Evolutionary conservation across 495 filamentous ascomycete species (phyloP).

Genomic region (Aspergillus conjunctus): DNA sequence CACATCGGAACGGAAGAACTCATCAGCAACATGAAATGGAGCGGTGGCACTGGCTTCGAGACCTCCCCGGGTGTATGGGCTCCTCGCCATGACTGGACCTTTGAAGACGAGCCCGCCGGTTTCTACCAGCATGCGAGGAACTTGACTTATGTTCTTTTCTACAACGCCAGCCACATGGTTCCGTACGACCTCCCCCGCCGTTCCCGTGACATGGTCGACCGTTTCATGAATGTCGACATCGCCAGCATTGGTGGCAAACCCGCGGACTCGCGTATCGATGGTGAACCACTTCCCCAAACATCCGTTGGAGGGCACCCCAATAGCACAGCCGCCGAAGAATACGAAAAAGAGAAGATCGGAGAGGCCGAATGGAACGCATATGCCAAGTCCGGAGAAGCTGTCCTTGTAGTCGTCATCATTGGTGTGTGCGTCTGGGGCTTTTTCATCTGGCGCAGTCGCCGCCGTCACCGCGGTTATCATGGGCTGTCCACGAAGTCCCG

Average conservation of each 20-base stretch:
- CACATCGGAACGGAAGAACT: conserved; percentile 91
- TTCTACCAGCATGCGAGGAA: conserved; percentile 94
- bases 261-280: conserved; percentile 83
- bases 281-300: conserved; percentile 79
- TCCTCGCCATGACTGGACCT: conserved; percentile 88
- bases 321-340: conserved; percentile 69
- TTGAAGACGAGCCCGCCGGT: conserved; percentile 87
- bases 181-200: conserved; percentile 89
- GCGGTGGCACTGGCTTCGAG: conserved; percentile 87
- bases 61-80: conserved; percentile 87
- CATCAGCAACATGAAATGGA: conserved; percentile 91
- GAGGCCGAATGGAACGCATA: conserved; percentile 92
- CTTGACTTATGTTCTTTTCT: conserved; percentile 92
- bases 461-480: conserved; percentile 51
- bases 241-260: conserved; percentile 84
- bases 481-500: conserved; percentile 41
- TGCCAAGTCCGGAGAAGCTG: conserved; percentile 86
- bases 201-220: conserved; percentile 93
- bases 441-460: conserved; percentile 79
- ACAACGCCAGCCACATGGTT: conserved; percentile 97
- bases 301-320: conserved; percentile 88
- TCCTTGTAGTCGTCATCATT: conserved; percentile 80
- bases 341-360: conserved; percentile 74
- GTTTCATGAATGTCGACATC: conserved; percentile 94
- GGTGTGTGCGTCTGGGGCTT: conserved; percentile 79